Percentiles rank a stretch among this genome's conserved stretches.
Evolutionary conservation across 2,329 filamentous ascomycete genomes (phyloP).

Genomic region (Pseudogymnoascus sp.): DNA sequence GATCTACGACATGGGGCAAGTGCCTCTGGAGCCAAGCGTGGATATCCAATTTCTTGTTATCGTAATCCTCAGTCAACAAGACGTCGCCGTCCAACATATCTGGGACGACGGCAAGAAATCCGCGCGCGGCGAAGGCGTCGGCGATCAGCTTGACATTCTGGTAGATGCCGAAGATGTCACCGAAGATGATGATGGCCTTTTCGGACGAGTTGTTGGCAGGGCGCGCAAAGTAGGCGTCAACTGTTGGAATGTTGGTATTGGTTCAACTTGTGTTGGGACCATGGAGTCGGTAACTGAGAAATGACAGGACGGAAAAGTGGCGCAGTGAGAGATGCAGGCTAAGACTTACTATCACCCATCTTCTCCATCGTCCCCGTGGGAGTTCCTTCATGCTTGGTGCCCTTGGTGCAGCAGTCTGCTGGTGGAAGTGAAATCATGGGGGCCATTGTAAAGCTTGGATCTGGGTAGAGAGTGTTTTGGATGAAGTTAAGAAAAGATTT

Average conservation of each 20-base stretch:
- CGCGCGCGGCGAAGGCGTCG: constrained; percentile 65
- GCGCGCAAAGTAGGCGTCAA: constrained; percentile 11
- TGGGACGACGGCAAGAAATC: constrained; percentile 41
- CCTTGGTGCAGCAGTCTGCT: constrained; percentile 7
- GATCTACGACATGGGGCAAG: constrained; percentile 14
- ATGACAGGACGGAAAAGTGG: neutral
- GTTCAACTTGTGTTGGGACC: neutral
- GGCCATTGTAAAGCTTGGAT: neutral
- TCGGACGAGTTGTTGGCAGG: neutral
- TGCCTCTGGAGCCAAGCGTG: neutral
- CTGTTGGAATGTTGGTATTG: constrained; percentile 7
- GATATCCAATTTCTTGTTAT: constrained; percentile 28
- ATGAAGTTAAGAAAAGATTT: neutral
- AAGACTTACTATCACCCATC: constrained; percentile 13
- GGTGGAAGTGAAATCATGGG: constrained; percentile 1
- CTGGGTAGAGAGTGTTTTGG: neutral
- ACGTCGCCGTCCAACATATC: constrained; percentile 63
- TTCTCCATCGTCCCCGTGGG: constrained; percentile 10
- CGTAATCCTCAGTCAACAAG: constrained; percentile 40
- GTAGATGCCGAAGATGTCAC: constrained; percentile 34
- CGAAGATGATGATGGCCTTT: constrained; percentile 31
- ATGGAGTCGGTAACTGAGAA: neutral
- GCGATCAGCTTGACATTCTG: constrained; percentile 57
- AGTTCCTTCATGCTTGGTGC: constrained; percentile 9
- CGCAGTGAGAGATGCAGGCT: neutral